Percentiles rank a stretch among this genome's conserved stretches.
These are phyloP conservation scores for Scytalidium lignicola DNA, from an alignment of 2,329 filamentous ascomycete species.

Conservation along the genomic window DNA sequence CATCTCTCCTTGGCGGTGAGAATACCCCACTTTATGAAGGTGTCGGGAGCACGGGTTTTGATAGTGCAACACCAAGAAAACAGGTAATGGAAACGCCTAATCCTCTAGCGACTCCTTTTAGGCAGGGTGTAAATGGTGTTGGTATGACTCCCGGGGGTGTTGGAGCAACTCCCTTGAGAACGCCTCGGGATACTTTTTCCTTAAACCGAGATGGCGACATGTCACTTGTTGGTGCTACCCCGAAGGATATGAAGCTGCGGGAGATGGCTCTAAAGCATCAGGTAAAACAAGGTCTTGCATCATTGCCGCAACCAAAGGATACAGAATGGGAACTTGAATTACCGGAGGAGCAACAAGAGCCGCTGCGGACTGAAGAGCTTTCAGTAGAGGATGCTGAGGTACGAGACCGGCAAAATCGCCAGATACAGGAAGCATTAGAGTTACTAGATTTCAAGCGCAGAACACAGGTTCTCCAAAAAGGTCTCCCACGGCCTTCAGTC, in stretches of 20 bases:
- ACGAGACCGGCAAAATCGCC: conserved; percentile 71
- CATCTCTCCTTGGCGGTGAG: conserved; percentile 86
- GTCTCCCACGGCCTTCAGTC: conserved; percentile 68
- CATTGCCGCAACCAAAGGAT: conserved; percentile 87
- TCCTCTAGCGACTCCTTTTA: conserved; percentile 85
- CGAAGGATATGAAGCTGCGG: conserved; percentile 66
- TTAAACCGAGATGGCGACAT: conserved; percentile 68
- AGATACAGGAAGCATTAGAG: conserved; percentile 64
- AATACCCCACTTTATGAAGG: conserved; percentile 87
- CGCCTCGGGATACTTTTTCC: conserved; percentile 80
- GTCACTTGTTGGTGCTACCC: conserved; percentile 67
- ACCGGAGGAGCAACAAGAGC: conserved; percentile 73
- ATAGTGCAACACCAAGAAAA: conserved; percentile 74
- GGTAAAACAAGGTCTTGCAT: conserved; percentile 68
- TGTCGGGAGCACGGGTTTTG: conserved; percentile 77
- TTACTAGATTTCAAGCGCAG: conserved; percentile 73
- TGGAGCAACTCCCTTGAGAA: conserved; percentile 73
- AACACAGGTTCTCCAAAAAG: conserved; percentile 85
- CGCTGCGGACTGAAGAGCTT: conserved; percentile 41
- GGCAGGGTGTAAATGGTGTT: conserved; percentile 55
- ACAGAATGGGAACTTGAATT: conserved; percentile 91
- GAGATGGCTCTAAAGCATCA: conserved; percentile 65
- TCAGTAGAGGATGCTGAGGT: conserved; percentile 62
- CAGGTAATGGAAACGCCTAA: conserved; percentile 89
- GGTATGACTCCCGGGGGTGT: conserved; percentile 59